Base-by-base conservation (phyloP, 1,284 basidiomycete genomes). In the Cutaneotrichosporon sp. region DNA sequence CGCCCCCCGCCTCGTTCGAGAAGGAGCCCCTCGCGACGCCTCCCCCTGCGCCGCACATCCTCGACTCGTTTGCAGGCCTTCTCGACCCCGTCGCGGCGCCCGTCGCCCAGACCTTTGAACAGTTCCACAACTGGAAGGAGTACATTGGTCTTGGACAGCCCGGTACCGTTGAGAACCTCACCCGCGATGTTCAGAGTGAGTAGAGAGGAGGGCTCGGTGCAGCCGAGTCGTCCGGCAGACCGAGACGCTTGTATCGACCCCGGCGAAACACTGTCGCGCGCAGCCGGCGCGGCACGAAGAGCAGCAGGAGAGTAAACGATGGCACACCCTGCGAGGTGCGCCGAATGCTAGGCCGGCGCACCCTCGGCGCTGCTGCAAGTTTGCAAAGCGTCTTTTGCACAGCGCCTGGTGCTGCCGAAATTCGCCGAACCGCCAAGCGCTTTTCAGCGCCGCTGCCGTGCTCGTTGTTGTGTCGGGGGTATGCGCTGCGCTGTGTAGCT, bases 141-240 rank as follows among this genome's bases (percentile, higher is more conserved):
- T 80, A 83, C 61, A 80, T 92, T 62, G 87, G 85, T 45, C 79
- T 96, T 52, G 82, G 87, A 49, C 87, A 89, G 76, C 92, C 92
- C 21, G 92, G 92, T 56, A 86, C 87, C 23, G 84, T 87, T 30
- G 92, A 97, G 81, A 88, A 87, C 71, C 79, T 96, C 61, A 86
- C 87, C 65, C 89, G 89, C 76, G 92, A 96, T 77, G 84, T 88
- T 64, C 90, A 89, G 77, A 77, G 91, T 93, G 70, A 63, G 81
- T 59, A 22, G 37, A 26, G 30, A 9, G 33, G 30, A 17, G 26
- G 14, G 30, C n/a, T 14, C 8, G 18, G 39, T 4, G 38, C 7
- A 9, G 38, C 13, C 37, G 8, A n/a, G 33, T 14, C 33, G 33
- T 34, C 33, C 8, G 15, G 36, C 17, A 4, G 36, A 14, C 15